Evolutionary conservation across 768 basidiomycete genomes (phyloP), one percentile per base, ranked within the genome.

Genomic region (Leccinum aurantiacum): DNA sequence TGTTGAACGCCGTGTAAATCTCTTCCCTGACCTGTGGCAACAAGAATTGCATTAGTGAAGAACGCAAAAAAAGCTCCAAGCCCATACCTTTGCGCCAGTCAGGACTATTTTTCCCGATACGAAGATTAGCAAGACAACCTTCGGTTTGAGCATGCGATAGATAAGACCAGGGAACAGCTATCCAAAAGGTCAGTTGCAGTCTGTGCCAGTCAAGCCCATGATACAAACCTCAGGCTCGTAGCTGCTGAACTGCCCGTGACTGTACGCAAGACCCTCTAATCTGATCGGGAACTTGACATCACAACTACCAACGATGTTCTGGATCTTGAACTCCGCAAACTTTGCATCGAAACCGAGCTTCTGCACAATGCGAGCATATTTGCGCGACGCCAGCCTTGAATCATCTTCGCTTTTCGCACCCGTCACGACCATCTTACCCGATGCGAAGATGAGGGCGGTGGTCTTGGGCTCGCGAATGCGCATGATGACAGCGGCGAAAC

Each of bases 401-500:
- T 99, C 95, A 75, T 98, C 96, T 77, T 98, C 96, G 33, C 92
- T 94, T 83, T 98, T 99, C 52, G 97, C 97, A 73, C 97, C 97
- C 44, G 97, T 98, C 60, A 98, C 96, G 75, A 99, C 97, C 93
- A 99, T 98, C 85, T 98, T 99, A 72, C 97, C 97, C 59, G 94
- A 96, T 35, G 97, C 97, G 76, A 99, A 99, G 76, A 99, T 98
- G 67, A 99, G 87, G 24, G 96, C 97, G 54, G 97, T 99, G 60
- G 97, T 99, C 83, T 99, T 99, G 54, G 97, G 97, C 69, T 98
- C 97, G 67, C 97, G 95, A 72, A 99, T 98, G 76, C 97, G 93
- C 97, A 99, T 99, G 79, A 99, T 98, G 67, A 98, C 97, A 61
- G 97, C 97, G 68, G 96, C 97, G 81, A 99, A 99, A 89, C 97